Percentiles rank a stretch among this genome's conserved stretches.
Evolutionary conservation across 2,329 filamentous ascomycete species (phyloP).

Genomic region (Calcarisporium arbuscula): DNA sequence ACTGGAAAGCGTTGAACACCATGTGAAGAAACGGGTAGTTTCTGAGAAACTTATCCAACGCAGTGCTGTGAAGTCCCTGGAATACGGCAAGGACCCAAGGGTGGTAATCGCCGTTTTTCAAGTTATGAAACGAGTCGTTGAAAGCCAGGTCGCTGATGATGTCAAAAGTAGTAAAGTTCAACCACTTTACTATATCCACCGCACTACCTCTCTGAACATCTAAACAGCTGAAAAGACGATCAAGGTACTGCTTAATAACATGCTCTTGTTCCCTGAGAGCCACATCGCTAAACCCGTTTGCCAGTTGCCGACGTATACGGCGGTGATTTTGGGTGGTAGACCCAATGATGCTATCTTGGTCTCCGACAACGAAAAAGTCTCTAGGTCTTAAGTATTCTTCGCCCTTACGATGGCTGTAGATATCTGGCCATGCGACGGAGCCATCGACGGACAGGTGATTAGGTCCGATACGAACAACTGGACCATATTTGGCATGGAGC

Average conservation of each 20-base stretch:
- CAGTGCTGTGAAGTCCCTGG: slow-evolving; percentile 1
- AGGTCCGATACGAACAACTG: slow-evolving; percentile 34
- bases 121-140: slow-evolving; percentile 32
- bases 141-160: slow-evolving; percentile 34
- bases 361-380: slow-evolving; percentile 1
- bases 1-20: background rate
- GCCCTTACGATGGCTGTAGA: slow-evolving; percentile 18
- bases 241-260: slow-evolving; percentile 17
- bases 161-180: slow-evolving; percentile 32
- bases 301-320: slow-evolving; percentile 15
- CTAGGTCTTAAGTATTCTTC: slow-evolving; percentile 8
- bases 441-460: slow-evolving; percentile 30
- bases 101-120: slow-evolving; percentile 20
- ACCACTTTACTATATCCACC: slow-evolving; percentile 24
- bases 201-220: slow-evolving; percentile 4
- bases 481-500: slow-evolving; percentile 18
- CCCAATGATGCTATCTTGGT: slow-evolving; percentile 10
- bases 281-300: slow-evolving; percentile 21
- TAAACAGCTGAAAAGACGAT: slow-evolving; percentile 16
- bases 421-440: slow-evolving; percentile 24
- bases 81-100: slow-evolving; percentile 18
- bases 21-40: slow-evolving; percentile 6
- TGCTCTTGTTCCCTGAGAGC: slow-evolving; percentile 23
- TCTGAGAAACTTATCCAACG: slow-evolving; percentile 6
- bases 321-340: slow-evolving; percentile 11